Evolutionary conservation across 371 early-diverging fungal species (phyloP).

Genomic region (Blakeslea trispora): DNA sequence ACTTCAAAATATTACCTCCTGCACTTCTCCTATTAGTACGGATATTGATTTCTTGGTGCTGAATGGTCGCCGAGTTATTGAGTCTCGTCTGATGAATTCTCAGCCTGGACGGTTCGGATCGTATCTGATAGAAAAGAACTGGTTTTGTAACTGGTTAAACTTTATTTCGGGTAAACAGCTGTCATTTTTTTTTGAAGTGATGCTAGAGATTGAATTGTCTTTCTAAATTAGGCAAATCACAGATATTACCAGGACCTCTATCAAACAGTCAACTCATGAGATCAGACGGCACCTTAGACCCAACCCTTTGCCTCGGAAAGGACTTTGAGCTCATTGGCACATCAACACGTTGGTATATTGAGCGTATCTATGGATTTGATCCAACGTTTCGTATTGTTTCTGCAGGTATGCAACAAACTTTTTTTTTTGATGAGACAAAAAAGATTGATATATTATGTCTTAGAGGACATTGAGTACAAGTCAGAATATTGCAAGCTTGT

Average conservation of each 20-base stretch:
- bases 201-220: neutral
- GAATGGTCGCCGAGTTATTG: slow-evolving; percentile 11
- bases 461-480: slow-evolving; percentile 9
- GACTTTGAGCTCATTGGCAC: slow-evolving; percentile 18
- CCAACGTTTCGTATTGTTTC: slow-evolving; percentile 6
- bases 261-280: slow-evolving; percentile 6
- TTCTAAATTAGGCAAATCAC: slow-evolving; percentile 8
- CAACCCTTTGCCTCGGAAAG: slow-evolving; percentile 10
- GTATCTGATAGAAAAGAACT: slow-evolving; percentile 15
- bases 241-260: slow-evolving; percentile 1
- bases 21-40: too few species aligned
- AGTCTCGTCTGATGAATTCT: slow-evolving; percentile 3
- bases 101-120: slow-evolving; percentile 9
- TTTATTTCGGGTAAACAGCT: slow-evolving; percentile 27
- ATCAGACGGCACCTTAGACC: slow-evolving; percentile 9
- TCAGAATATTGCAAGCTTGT: slow-evolving; percentile 21
- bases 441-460: too few species aligned
- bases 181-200: too few species aligned
- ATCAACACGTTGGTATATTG: slow-evolving; percentile 17
- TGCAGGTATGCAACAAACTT: slow-evolving; percentile 5
- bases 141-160: slow-evolving; percentile 18
- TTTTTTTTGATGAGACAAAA: too few species aligned
- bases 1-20: too few species aligned
- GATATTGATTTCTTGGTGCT: too few species aligned
- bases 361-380: slow-evolving; percentile 11